Base-by-base conservation (phyloP, 371 early-diverging fungal species). In the Mortierella sp. region DNA sequence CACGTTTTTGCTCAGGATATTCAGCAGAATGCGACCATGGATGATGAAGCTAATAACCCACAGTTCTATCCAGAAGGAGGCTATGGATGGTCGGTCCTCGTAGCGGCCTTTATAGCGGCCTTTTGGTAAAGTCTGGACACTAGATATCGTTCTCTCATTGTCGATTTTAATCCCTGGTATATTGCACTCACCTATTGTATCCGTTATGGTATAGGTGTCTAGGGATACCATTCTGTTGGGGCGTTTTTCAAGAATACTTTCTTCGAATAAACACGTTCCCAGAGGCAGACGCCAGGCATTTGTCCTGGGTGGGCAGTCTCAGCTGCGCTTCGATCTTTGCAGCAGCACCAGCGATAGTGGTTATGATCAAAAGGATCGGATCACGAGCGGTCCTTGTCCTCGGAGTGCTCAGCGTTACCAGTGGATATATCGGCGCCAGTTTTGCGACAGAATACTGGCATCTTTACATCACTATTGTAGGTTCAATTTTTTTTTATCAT, bases 281-380 rank as follows among this genome's bases (percentile, higher is more conserved):
- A 44, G 39, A 43, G 9, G 42, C 51, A 12, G 32, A 24, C 8
- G 31, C 61, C 23, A 41, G 19, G n/a, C 30, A 49, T 0, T 56
- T 68, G 5, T 53, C 55, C 2, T 68, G 68, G 68, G 61, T 55
- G 2, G 68, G 68, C 17, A 68, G 61, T 41, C 48, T 60, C n/a
- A 43, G 54, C 7, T 60, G 68, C 31, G 48, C 68, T 1, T 50
- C 24, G 8, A 50, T 60, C 23, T 68, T 68, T 50, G 37, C 50
- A 21, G 68, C 50, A 11, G 54, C 68, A 9, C 68, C 68, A 14
- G 42, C 49, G 8, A 60, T 60, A 17, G 61, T 50, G 14, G 31
- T 64, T 6, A 39, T 56, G 21, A 50, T 42, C 17, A 34, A 43
- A 9, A 42, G 2, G n/a, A 21, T 60, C 15, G 68, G 58, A 7